These are phyloP conservation scores for Fusarium coffeatum DNA, from an alignment of 2,329 filamentous ascomycete species.

Conservation along the genomic window DNA sequence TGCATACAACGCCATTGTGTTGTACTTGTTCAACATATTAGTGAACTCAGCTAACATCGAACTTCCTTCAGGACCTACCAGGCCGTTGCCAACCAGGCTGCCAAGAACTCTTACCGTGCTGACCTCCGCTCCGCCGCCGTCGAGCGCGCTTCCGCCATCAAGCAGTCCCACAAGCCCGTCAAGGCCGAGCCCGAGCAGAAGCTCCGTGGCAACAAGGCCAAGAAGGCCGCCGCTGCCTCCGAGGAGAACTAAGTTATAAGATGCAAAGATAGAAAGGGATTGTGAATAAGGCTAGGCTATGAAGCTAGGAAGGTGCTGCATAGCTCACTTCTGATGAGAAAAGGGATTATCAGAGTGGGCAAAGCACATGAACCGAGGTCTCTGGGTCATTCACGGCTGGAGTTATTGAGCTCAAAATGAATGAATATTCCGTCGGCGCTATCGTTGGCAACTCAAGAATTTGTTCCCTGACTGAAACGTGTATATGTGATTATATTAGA, in stretches of 20 bases:
- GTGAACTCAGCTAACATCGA: conserved; percentile 25
- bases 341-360: conserved; percentile 35
- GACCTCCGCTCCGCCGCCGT: conserved; percentile 84
- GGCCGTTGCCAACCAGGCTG: conserved; percentile 82
- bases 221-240: conserved; percentile 70
- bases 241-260: conserved; percentile 50
- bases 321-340: conserved; percentile 40
- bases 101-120: conserved; percentile 86
- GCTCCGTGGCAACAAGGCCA: conserved; percentile 82
- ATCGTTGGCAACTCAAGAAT: conserved; percentile 40
- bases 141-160: conserved; percentile 87
- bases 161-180: conserved; percentile 79
- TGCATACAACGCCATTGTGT: neutral
- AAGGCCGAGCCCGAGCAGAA: conserved; percentile 81
- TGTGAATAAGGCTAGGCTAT: conserved; percentile 35
- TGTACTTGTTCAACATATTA: neutral
- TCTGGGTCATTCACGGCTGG: conserved; percentile 46
- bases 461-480: neutral
- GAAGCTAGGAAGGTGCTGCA: conserved; percentile 38
- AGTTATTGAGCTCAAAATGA: conserved; percentile 49
- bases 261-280: conserved; percentile 34
- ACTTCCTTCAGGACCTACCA: conserved; percentile 79
- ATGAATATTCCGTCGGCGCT: conserved; percentile 43
- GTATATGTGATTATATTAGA: conserved; percentile 8
- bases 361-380: conserved; percentile 44